Evolutionary conservation across 2,329 filamentous ascomycete species (phyloP), one percentile per base, ranked within the genome.

Genomic region (Colletotrichum lentis): DNA sequence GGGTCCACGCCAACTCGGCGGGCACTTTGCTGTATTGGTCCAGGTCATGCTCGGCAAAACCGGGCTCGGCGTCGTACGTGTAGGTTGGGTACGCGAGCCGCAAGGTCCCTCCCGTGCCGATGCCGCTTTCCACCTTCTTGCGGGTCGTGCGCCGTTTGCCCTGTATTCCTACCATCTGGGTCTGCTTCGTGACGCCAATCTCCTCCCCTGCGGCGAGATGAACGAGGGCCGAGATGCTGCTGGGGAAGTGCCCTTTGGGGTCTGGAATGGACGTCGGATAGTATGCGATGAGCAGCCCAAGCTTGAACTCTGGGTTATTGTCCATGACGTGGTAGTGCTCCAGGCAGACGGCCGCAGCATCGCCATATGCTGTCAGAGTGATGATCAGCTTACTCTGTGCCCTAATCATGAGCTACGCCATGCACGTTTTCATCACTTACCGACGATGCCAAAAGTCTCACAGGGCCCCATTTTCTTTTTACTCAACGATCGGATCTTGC

Each of bases 21-120:
- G 85, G 85, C 3, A 91, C 80, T 11, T 84, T 81, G 70, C 93
- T 85, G 72, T 88, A 93, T 71, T 90, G 86, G 2, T 91, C 88
- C 39, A 91, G 76, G 64, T 92, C 87, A 22, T 85, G 83, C 77
- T 94, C 91, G 0, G 91, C 91, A 70, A 94, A 94, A 0, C 91
- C 91, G 0, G 87, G 79, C 58, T 87, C 79, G 78, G 86, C 80
- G 10, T 79, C 69, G 57, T 83, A 83, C 0, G 77, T 75, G 50
- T 82, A 83, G 20, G 77, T 76, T 0, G 77, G 77, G 50, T 81
- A 83, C 0, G 76, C 80, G 1, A 79, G 72, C 11, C 74, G 71
- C 44, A 80, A 67, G 6, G 72, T 74, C 4, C 78, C 77, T 0
- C 81, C 81, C 0, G 76, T 73, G 0, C 82, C 81, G 0, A 78